Evolutionary conservation across 2,329 filamentous ascomycete species (phyloP).

Genomic region (Talaromyces amestolkiae): DNA sequence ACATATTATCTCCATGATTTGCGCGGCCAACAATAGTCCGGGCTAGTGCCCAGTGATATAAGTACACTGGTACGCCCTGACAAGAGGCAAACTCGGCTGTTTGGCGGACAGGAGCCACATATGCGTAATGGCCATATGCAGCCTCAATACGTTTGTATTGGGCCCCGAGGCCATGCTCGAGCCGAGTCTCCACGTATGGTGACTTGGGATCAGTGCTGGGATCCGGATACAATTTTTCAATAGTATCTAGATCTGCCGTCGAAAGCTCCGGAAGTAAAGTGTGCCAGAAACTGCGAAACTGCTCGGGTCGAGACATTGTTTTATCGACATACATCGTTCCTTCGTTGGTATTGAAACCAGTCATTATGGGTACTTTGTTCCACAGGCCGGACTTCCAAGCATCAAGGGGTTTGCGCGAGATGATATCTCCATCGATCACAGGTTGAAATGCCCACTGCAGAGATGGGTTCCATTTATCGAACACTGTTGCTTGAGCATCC

Average conservation of each 20-base stretch:
- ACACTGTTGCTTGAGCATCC: constrained; percentile 43
- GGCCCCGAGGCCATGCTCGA: constrained; percentile 38
- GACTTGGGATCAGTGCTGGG: constrained; percentile 32
- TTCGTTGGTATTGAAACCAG: constrained; percentile 70
- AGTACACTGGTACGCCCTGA: constrained; percentile 43
- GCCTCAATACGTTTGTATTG: constrained; percentile 55
- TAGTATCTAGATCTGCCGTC: constrained; percentile 50
- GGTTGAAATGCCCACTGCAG: constrained; percentile 64
- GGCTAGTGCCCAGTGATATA: constrained; percentile 56
- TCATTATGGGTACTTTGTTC: constrained; percentile 62
- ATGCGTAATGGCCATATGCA: constrained; percentile 52
- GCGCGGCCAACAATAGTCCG: constrained; percentile 46
- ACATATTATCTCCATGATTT: constrained; percentile 50
- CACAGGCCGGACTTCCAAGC: constrained; percentile 56
- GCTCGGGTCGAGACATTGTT: constrained; percentile 44
- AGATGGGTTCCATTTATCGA: constrained; percentile 48
- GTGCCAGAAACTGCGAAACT: constrained; percentile 62
- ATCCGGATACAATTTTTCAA: constrained; percentile 64
- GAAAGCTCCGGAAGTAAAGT: constrained; percentile 59
- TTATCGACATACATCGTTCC: constrained; percentile 63
- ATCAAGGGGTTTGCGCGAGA: constrained; percentile 58
- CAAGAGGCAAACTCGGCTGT: constrained; percentile 42
- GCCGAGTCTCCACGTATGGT: not conserved
- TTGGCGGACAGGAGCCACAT: constrained; percentile 49
- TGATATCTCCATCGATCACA: constrained; percentile 61